A percentile compares a stretch with the other conserved stretches of the same genome.
These are phyloP conservation scores for Tylopilus sp. DNA, from an alignment of 768 basidiomycete species.

Conservation along the genomic window DNA sequence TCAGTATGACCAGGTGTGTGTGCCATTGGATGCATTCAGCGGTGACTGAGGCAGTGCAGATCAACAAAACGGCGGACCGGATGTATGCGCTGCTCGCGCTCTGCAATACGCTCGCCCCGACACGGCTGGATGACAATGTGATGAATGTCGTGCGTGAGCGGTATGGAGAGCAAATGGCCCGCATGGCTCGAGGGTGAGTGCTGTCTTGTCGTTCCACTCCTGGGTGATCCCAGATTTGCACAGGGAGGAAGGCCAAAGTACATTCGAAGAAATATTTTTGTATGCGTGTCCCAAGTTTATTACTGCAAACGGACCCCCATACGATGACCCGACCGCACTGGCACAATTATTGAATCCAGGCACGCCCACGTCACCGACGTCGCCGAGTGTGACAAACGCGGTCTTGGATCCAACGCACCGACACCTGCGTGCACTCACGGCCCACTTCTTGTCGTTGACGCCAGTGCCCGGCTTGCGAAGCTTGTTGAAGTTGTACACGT, in stretches of 20 bases:
- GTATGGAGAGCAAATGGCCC: constrained; percentile 86
- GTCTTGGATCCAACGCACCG: constrained; percentile 70
- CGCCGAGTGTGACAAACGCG: constrained; percentile 19
- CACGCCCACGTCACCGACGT: constrained; percentile 32
- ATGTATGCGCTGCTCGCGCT: constrained; percentile 97
- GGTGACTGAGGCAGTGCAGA: constrained; percentile 41
- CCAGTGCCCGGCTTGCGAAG: constrained; percentile 84
- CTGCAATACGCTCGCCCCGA: constrained; percentile 90
- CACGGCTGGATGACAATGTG: constrained; percentile 90
- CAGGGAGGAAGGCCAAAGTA: constrained; percentile 63
- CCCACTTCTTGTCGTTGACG: constrained; percentile 71
- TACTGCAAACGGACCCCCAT: constrained; percentile 89
- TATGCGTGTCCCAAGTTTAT: constrained; percentile 98
- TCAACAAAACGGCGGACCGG: constrained; percentile 95
- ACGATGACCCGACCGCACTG: constrained; percentile 72
- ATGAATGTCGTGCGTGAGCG: constrained; percentile 90
- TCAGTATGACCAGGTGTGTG: constrained; percentile 86
- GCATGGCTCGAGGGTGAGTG: constrained; percentile 80
- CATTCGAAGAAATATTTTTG: constrained; percentile 63
- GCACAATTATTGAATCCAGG: constrained; percentile 42
- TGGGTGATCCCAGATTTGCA: neutral
- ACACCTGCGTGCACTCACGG: constrained; percentile 80
- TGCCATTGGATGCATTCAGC: neutral
- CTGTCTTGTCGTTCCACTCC: neutral
- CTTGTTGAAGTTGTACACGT: constrained; percentile 94